Conservation (phyloP, 2,329 filamentous ascomycete species). For the Didymella pinodella region DNA sequence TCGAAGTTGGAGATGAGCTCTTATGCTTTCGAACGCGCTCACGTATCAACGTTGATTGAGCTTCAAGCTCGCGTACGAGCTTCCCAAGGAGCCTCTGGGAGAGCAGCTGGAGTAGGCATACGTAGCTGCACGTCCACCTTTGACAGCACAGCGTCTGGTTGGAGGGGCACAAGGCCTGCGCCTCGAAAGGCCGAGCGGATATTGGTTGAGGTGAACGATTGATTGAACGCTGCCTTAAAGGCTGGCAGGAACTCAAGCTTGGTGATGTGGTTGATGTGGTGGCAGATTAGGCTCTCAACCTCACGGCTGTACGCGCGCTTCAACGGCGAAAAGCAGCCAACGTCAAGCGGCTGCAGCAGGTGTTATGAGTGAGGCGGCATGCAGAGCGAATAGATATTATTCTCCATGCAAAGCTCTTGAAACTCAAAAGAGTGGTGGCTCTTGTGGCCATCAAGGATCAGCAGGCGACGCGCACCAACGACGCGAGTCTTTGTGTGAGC, state of each 20-base stretch:
- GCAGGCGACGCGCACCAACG: constrained; percentile 2
- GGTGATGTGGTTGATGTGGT: too few species aligned
- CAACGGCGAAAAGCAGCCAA: too few species aligned
- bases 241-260: too few species aligned
- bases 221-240: neutral
- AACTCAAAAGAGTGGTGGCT: too few species aligned
- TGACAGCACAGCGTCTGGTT: neutral
- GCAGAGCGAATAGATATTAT: too few species aligned
- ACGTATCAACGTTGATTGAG: neutral
- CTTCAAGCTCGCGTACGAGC: neutral
- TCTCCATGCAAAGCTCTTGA: constrained; percentile 1
- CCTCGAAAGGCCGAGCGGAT: neutral
- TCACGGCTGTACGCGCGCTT: too few species aligned
- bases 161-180: neutral
- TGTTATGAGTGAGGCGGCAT: too few species aligned
- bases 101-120: neutral
- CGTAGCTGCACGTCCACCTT: too few species aligned
- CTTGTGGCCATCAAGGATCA: constrained; percentile 40
- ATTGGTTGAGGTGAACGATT: neutral
- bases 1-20: too few species aligned
- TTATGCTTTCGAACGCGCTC: neutral
- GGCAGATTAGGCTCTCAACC: too few species aligned
- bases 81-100: neutral
- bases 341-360: too few species aligned
- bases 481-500: neutral